Evolutionary conservation across 495 filamentous ascomycete genomes (phyloP).

Genomic region (Bryoglossum gracile): DNA sequence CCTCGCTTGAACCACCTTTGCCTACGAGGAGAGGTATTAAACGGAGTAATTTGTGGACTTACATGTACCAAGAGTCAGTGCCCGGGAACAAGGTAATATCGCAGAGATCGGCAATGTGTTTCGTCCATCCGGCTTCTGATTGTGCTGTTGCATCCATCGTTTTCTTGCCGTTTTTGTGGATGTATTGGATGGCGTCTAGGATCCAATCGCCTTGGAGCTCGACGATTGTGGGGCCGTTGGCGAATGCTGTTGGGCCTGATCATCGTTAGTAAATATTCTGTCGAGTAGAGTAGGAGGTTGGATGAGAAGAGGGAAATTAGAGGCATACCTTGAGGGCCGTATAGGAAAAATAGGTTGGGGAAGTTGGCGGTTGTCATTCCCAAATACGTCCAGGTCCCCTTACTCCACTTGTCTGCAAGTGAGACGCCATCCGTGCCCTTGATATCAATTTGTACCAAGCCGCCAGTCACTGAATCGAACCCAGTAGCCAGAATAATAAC

Average conservation of each 20-base stretch:
- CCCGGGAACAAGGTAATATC: conserved; percentile 29
- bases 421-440: conserved; percentile 30
- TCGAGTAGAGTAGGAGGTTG: no score
- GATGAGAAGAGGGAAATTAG: conserved; percentile 14
- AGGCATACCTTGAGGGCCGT: conserved; percentile 33
- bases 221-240: conserved; percentile 43
- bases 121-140: conserved; percentile 41
- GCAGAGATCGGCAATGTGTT: conserved; percentile 34
- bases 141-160: conserved; percentile 37
- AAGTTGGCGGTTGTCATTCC: conserved; percentile 37
- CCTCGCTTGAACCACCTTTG: no score
- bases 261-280: conserved; percentile 14
- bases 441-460: conserved; percentile 38
- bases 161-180: conserved; percentile 33
- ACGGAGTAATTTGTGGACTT: no score
- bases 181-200: conserved; percentile 37
- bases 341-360: conserved; percentile 48
- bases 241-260: conserved; percentile 38
- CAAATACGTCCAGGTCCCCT: conserved; percentile 39
- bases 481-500: conserved; percentile 39
- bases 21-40: no score
- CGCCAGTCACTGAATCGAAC: conserved; percentile 42
- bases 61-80: conserved; percentile 36
- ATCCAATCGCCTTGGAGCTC: conserved; percentile 48
- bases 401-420: conserved; percentile 40